Conservation (phyloP, 2,329 filamentous ascomycete species). For the Blastomyces emzantsi region DNA sequence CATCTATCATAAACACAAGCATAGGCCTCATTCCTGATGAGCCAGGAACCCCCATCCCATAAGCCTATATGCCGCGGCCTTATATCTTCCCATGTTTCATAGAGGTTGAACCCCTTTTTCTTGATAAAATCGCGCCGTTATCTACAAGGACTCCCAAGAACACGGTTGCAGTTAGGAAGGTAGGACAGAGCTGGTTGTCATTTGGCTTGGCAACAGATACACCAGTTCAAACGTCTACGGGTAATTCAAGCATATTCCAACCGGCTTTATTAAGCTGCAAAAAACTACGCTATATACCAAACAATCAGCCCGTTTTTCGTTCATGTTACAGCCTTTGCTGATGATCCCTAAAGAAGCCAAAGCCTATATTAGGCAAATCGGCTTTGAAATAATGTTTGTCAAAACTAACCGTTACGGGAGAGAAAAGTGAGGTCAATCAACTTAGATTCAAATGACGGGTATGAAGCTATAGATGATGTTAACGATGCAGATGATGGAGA, state of each 20-base stretch:
- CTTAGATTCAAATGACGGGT: conserved; percentile 39
- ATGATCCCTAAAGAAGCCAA: not conserved
- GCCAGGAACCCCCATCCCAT: conserved; percentile 40
- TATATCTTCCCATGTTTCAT: not conserved
- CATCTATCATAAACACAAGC: conserved; percentile 15
- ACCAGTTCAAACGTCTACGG: not conserved
- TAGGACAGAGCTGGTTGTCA: not conserved
- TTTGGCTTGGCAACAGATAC: not conserved
- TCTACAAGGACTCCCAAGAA: not conserved
- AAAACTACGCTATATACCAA: not conserved
- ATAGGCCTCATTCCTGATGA: conserved; percentile 34
- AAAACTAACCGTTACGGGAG: not conserved
- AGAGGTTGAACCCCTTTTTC: not conserved
- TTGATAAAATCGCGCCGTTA: not conserved
- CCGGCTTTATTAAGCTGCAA: not conserved
- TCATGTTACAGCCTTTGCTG: not conserved
- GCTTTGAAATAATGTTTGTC: not conserved
- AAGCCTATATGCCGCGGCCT: not conserved
- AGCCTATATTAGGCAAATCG: not conserved
- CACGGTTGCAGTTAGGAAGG: not conserved
- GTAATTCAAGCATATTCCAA: not conserved
- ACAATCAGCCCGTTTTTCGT: not conserved
- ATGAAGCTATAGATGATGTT: conserved; percentile 69
- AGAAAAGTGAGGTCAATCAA: conserved; percentile 3
- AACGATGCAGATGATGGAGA: conserved; percentile 73